Evolutionary conservation across 2,329 filamentous ascomycete species (phyloP), one percentile per base, ranked within the genome.

Genomic region (Aspergillus flavus): DNA sequence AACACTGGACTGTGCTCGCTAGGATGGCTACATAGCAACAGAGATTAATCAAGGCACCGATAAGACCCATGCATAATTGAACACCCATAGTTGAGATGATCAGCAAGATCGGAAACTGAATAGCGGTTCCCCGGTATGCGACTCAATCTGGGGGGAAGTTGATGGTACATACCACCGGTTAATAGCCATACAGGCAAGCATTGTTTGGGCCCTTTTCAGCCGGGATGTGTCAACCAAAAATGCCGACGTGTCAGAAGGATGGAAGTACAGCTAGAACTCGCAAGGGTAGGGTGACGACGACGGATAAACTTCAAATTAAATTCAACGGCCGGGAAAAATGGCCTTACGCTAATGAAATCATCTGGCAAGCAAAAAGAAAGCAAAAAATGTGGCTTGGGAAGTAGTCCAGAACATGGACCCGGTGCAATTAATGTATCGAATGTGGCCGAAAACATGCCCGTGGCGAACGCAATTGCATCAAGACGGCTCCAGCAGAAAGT

Each of bases 381-480:
- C 23, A 58, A 55, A 54, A 45, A 66, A 66, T 61, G 66, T 67
- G 68, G 68, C 64, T 69, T 64, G 23, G 63, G 63, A 64, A 43
- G 41, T 36, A 50, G 26, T 60, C 62, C 61, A 61, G 55, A 61
- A 58, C 62, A 48, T 66, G 9, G 14, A 52, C 56, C 50, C 21
- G n/a, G 52, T 43, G 43, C 32, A 57, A 39, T 36, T 16, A 53
- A 28, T 46, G 53, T 55, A 56, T 61, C 28, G 48, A 41, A 59
- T 54, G 26, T 52, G 39, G 23, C 58, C 58, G 46, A 65, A 63
- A 65, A 45, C 57, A 63, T 34, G 64, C 68, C 73, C 68, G 71
- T 74, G 72, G 69, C 73, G 67, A 71, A 73, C 73, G 64, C 69
- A 75, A 72, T 64, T 69, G 65, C 67, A 68, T 68, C 61, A 64